Evolutionary conservation across 75 land plant genomes (phyloP), one percentile per base, ranked within the genome.

Genomic region (Ceratopteris richardii): DNA sequence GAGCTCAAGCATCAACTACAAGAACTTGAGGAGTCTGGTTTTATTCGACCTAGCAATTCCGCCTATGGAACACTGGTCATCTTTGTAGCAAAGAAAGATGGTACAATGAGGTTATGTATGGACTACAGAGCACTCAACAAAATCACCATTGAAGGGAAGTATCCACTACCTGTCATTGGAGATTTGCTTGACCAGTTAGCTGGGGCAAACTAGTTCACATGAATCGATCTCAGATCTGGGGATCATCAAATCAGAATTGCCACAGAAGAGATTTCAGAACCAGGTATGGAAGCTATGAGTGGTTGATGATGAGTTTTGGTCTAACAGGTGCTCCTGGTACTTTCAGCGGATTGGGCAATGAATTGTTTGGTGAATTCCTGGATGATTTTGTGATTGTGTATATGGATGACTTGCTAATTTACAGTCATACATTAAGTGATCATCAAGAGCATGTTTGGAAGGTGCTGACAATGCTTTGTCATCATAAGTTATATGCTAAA

Each of bases 121-220:
- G 64, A 62, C 56, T 62, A 62, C 47, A 44, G 25, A 27, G 64
- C 64, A 2, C 36, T 64, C 22, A 64, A 64, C 60, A 64, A 64
- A 31, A 21, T 31, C 23, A 64, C 66, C 16, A 64, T 54, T 7
- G 21, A 31, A 21, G 43, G 43, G 54, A 47, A 62, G 23, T 62
- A 24, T 50, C 64, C 64, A 11, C 25, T 62, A n/a, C 66, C 60
- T 30, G 29, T 55, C 5, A 54, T 51, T 6, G 66, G 53, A 12
- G 66, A 19, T 12, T 54, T 16, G 10, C n/a, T 29, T 9, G 66
- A 64, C 37, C 33, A 31, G 18, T 22, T 64, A 11, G 36, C 16
- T 21, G 61, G 60, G 20, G 59, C 41, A 12, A 29, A 37, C 39
- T 64, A 43, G 24, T 64, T 51, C 60, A 53, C 63, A 25, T n/a